Evolutionary conservation across 768 basidiomycete genomes (phyloP).

Genomic region (Boletus fagicola): DNA sequence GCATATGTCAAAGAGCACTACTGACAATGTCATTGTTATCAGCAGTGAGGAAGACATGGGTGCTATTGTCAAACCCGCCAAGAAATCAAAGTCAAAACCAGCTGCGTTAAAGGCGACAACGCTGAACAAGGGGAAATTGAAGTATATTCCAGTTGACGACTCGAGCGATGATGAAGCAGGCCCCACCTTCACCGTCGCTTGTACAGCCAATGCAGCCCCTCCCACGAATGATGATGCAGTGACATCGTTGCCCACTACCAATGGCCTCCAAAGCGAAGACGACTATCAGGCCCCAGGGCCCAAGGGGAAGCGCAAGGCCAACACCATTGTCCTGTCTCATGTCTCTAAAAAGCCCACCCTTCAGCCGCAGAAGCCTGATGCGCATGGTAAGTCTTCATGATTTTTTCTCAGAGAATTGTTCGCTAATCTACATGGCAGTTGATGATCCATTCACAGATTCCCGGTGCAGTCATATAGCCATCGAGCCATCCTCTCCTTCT

Average conservation of each 20-base stretch:
- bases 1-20: neutral
- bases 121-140: neutral
- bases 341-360: neutral
- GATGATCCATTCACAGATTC: too few species aligned
- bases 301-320: neutral
- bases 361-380: neutral
- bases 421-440: too few species aligned
- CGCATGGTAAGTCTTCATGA: too few species aligned
- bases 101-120: neutral
- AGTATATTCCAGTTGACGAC: neutral
- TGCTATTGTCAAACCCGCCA: neutral
- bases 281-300: neutral
- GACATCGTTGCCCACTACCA: neutral
- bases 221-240: neutral
- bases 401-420: too few species aligned
- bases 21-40: neutral
- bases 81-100: neutral
- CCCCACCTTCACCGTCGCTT: neutral
- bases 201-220: neutral
- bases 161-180: neutral
- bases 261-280: neutral
- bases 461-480: too few species aligned
- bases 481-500: neutral
- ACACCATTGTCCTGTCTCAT: neutral
- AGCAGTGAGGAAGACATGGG: neutral